Conservation (phyloP, 2,329 filamentous ascomycete genomes). For the Penicillium sp. region DNA sequence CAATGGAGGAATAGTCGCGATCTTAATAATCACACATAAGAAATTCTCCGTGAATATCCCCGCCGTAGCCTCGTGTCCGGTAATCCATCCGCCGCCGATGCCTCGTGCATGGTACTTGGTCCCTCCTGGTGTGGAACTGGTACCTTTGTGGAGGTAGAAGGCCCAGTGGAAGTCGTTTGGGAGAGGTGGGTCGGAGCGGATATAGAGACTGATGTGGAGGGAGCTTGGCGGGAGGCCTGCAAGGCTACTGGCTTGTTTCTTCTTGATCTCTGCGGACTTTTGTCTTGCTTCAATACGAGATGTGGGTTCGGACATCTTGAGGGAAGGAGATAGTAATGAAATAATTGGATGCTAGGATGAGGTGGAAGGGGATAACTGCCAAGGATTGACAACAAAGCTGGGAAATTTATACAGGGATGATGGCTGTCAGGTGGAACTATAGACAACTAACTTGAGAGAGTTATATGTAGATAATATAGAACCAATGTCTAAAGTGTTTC, state of each 20-base stretch:
- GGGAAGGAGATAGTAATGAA: background rate
- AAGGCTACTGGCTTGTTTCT: background rate
- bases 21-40: background rate
- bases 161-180: constrained; percentile 14
- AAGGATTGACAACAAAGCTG: background rate
- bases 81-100: constrained; percentile 2
- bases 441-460: background rate
- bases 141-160: constrained; percentile 9
- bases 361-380: background rate
- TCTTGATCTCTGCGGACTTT: background rate
- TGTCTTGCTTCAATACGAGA: background rate
- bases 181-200: constrained; percentile 4
- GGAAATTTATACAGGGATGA: background rate
- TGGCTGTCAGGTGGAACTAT: background rate
- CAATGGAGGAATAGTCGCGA: background rate
- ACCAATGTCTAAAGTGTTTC: no score
- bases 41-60: background rate
- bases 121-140: background rate
- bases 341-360: background rate
- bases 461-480: no score
- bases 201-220: constrained; percentile 2
- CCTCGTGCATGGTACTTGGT: constrained; percentile 10
- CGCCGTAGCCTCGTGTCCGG: constrained; percentile 11
- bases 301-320: background rate
- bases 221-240: background rate